These are phyloP conservation scores for Cyberlindnera subsufficiens DNA, from an alignment of 805 yeast genomes.

Conservation along the genomic window DNA sequence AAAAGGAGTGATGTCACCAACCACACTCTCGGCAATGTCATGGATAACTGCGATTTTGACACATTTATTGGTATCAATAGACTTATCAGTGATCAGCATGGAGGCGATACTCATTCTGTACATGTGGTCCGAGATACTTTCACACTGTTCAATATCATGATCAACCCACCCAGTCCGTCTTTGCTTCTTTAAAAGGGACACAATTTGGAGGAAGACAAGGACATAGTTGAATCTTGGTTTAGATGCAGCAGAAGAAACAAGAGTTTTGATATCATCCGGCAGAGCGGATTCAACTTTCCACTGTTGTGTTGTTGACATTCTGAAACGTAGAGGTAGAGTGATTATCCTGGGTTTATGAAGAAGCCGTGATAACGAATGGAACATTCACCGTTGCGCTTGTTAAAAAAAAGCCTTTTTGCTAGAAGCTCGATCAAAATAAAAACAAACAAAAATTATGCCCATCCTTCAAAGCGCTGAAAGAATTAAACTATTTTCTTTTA, in stretches of 20 bases:
- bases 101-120: conserved; percentile 85
- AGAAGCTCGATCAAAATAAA: too few relatives aligned
- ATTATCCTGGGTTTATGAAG: neutral
- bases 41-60: conserved; percentile 84
- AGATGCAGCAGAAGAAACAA: conserved; percentile 22
- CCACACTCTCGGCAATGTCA: conserved; percentile 90
- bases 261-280: conserved; percentile 37
- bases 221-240: conserved; percentile 40
- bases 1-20: conserved; percentile 90
- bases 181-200: conserved; percentile 68
- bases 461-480: too few relatives aligned
- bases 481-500: too few relatives aligned
- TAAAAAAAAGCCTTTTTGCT: too few relatives aligned
- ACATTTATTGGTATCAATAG: conserved; percentile 60
- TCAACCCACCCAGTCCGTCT: conserved; percentile 94
- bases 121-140: conserved; percentile 92
- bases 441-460: too few relatives aligned
- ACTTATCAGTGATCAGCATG: conserved; percentile 52
- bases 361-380: neutral
- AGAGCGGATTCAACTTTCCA: conserved; percentile 56
- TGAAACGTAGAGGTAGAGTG: neutral
- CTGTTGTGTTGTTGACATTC: conserved; percentile 10
- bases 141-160: conserved; percentile 36
- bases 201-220: conserved; percentile 55
- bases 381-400: too few relatives aligned